Conservation (phyloP, 179 eudicot genomes). For the Carnegiea gigantea region DNA sequence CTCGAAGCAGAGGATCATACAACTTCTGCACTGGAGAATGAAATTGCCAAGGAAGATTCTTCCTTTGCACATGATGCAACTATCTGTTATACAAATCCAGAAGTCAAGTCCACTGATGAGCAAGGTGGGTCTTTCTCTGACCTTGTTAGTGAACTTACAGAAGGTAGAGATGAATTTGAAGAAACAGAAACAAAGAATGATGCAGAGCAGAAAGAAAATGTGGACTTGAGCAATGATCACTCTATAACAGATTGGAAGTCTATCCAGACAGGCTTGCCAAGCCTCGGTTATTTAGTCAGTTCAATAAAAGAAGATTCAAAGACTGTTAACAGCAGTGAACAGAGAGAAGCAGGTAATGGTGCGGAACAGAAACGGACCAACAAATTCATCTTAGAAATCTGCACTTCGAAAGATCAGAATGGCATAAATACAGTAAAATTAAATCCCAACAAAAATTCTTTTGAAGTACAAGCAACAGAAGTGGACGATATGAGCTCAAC, state of each 20-base stretch:
- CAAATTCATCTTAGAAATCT: not conserved
- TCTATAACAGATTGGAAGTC: not conserved
- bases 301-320: not conserved
- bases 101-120: conserved; percentile 1
- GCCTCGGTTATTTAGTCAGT: too few species aligned
- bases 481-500: not conserved
- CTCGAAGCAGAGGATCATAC: too few species aligned
- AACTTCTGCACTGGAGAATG: too few species aligned
- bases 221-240: not conserved
- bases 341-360: not conserved
- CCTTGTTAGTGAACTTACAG: not conserved
- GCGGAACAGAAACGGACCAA: not conserved
- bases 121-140: too few species aligned
- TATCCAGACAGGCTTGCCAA: not conserved
- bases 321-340: not conserved
- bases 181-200: not conserved
- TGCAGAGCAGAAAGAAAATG: not conserved
- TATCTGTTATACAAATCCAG: too few species aligned
- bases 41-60: too few species aligned
- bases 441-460: not conserved
- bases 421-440: not conserved
- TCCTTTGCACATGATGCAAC: too few species aligned
- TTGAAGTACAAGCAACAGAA: not conserved
- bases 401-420: not conserved
- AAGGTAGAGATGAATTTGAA: not conserved